Conservation (phyloP, 257 asterid genomes). For the Solanum piurae region DNA sequence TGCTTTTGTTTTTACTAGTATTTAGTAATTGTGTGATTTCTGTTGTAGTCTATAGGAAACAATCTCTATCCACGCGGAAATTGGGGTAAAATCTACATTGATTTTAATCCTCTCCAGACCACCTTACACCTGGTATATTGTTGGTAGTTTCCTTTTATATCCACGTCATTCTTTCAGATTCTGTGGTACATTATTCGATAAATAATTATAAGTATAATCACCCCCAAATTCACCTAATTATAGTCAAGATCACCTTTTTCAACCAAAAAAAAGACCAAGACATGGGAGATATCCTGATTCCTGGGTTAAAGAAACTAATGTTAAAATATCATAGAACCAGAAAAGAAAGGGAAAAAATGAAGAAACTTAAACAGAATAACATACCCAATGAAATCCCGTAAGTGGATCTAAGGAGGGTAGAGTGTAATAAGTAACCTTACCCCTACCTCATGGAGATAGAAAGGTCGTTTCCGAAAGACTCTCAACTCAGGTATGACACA, state of each 20-base stretch:
- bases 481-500: background rate
- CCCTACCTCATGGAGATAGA: background rate
- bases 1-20: background rate
- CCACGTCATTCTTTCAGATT: background rate
- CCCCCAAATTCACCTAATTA: background rate
- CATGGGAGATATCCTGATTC: no score
- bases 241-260: background rate
- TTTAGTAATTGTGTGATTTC: background rate
- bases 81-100: background rate
- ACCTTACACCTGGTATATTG: background rate
- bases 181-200: background rate
- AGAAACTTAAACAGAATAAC: background rate
- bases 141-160: background rate
- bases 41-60: no score
- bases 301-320: background rate
- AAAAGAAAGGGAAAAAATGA: background rate
- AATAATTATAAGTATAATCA: background rate
- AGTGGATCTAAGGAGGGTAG: background rate
- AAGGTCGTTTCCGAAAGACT: background rate
- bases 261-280: background rate
- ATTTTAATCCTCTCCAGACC: no score
- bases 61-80: background rate
- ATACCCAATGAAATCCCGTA: background rate
- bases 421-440: background rate
- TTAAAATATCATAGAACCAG: background rate